Percentiles rank a stretch among this genome's conserved stretches.
Conservation (phyloP, 2,329 filamentous ascomycete genomes). For the Zopfia rhizophila region DNA sequence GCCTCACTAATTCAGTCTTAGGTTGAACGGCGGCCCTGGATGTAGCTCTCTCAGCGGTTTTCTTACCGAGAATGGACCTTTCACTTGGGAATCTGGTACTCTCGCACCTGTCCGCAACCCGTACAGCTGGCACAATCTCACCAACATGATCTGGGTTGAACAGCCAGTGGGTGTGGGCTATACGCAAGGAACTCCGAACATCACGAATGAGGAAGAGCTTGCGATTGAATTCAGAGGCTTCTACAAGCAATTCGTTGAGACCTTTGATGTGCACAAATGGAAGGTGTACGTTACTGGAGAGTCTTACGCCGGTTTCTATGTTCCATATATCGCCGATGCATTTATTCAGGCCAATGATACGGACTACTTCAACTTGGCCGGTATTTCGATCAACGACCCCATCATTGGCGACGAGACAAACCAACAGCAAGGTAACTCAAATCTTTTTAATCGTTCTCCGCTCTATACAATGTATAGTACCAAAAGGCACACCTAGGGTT, state of each 20-base stretch:
- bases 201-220: slow-evolving; percentile 60
- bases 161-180: slow-evolving; percentile 62
- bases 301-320: slow-evolving; percentile 66
- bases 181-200: slow-evolving; percentile 55
- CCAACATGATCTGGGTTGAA: slow-evolving; percentile 57
- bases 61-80: slow-evolving; percentile 79
- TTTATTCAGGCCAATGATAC: slow-evolving; percentile 65
- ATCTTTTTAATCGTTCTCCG: slow-evolving; percentile 3
- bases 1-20: slow-evolving; percentile 21
- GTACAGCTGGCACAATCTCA: slow-evolving; percentile 71
- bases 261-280: slow-evolving; percentile 64
- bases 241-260: slow-evolving; percentile 65
- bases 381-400: slow-evolving; percentile 62
- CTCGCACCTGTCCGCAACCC: slow-evolving; percentile 71
- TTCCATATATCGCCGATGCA: slow-evolving; percentile 66
- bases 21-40: slow-evolving; percentile 53
- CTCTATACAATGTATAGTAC: neutral
- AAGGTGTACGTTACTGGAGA: slow-evolving; percentile 67
- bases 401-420: slow-evolving; percentile 55
- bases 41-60: slow-evolving; percentile 71
- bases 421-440: slow-evolving; percentile 47
- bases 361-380: slow-evolving; percentile 63
- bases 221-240: slow-evolving; percentile 61
- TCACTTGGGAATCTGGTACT: slow-evolving; percentile 70
- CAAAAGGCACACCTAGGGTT: too few relatives aligned